Conservation (phyloP, 495 filamentous ascomycete species). For the Lophiostoma macrostomum region DNA sequence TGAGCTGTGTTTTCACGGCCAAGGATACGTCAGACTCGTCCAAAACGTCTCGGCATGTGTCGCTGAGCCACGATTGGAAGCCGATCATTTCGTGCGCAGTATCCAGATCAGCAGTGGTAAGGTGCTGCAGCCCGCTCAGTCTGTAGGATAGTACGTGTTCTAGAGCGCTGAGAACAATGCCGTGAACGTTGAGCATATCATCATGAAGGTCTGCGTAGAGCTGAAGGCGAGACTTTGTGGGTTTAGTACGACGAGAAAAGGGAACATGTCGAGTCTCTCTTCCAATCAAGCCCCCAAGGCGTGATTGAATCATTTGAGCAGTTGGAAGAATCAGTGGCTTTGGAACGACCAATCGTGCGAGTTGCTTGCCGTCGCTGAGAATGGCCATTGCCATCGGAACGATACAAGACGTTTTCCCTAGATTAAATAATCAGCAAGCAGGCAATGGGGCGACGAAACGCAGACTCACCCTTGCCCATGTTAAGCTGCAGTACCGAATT, state of each 20-base stretch:
- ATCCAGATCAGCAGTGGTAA: slow-evolving; percentile 41
- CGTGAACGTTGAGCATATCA: slow-evolving; percentile 30
- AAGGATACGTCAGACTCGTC: slow-evolving; percentile 57
- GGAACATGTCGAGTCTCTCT: slow-evolving; percentile 48
- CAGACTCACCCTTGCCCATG: slow-evolving; percentile 44
- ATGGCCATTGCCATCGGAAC: slow-evolving; percentile 53
- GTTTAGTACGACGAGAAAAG: slow-evolving; percentile 50
- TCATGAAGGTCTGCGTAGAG: slow-evolving; percentile 40
- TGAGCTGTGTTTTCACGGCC: slow-evolving; percentile 42
- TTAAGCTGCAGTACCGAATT: slow-evolving; percentile 58
- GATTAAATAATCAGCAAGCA: neutral
- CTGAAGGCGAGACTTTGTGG: slow-evolving; percentile 32
- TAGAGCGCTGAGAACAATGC: slow-evolving; percentile 48
- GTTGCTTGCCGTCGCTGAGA: slow-evolving; percentile 47
- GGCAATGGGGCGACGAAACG: neutral
- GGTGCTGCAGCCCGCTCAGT: slow-evolving; percentile 47
- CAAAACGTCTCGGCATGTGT: slow-evolving; percentile 49
- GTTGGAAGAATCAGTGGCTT: slow-evolving; percentile 53
- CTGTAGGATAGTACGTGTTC: slow-evolving; percentile 54
- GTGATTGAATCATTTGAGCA: slow-evolving; percentile 47
- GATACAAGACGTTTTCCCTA: slow-evolving; percentile 50
- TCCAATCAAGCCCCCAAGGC: slow-evolving; percentile 49
- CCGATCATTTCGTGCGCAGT: slow-evolving; percentile 45
- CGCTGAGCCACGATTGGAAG: slow-evolving; percentile 49
- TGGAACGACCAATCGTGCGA: slow-evolving; percentile 50